Evolutionary conservation across 345 rosid species (phyloP).

Genomic region (Triadica sebifera): DNA sequence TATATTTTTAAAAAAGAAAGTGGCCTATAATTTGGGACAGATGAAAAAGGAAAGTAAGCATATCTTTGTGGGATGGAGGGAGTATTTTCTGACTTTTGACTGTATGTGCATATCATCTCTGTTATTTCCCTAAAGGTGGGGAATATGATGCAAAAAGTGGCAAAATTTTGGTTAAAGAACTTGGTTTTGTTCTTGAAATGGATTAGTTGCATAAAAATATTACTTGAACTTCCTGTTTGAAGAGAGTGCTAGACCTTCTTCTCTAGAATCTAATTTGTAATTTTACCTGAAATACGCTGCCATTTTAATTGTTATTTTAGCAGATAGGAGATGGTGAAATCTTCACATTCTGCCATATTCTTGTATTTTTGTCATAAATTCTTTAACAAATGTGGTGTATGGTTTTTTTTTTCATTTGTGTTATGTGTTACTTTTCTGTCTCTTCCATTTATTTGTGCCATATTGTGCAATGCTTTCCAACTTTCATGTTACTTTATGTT

Average conservation of each 20-base stretch:
- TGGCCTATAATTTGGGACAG: too few relatives aligned
- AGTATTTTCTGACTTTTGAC: not conserved
- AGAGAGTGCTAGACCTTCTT: not conserved
- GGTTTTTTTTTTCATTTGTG: not conserved
- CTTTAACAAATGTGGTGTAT: not conserved
- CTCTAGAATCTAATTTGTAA: not conserved
- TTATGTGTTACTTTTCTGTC: not conserved
- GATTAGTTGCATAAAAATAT: not conserved
- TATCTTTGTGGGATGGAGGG: too few relatives aligned
- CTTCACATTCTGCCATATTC: not conserved
- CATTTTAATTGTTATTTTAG: not conserved
- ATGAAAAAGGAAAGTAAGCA: too few relatives aligned
- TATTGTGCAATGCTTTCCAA: not conserved
- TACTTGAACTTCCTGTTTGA: not conserved
- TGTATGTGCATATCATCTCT: too few relatives aligned
- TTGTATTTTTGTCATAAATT: not conserved
- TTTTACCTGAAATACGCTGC: too few relatives aligned
- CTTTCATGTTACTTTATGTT: not conserved
- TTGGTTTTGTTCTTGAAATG: not conserved
- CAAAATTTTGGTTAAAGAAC: not conserved
- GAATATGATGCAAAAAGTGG: not conserved
- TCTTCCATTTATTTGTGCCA: not conserved
- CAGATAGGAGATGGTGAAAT: not conserved
- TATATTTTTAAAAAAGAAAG: too few relatives aligned
- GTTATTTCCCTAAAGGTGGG: too few relatives aligned